Base-by-base conservation (phyloP, 495 filamentous ascomycete genomes). In the Xylaria telfairii region DNA sequence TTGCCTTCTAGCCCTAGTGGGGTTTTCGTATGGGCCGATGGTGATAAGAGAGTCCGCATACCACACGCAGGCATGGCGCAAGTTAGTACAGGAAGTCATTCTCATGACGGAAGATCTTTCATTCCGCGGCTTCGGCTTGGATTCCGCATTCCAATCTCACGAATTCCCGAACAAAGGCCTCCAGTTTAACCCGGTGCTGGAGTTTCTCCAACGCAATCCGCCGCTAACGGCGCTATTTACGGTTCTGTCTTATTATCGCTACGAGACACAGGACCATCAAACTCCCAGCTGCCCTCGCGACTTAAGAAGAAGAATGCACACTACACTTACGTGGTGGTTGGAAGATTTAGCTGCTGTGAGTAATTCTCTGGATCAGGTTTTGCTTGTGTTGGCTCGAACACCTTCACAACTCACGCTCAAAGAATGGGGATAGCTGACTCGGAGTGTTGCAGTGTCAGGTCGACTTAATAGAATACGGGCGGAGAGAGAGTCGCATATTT, bases 321-420 rank as follows among this genome's bases (percentile, higher is more conserved):
- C 34, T 9, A 39, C 57, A 4, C 57, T 61, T 13, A 61, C 34
- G 19, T 61, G 57, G 57, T 61, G 57, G 57, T n/a, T 61, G 12
- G 57, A 61, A 41, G 57, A 61, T 24, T 26, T 61, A n/a, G 54
- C 54, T 34, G 24, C 54, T 57, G 44, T 46, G 44, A 46, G 44
- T 46, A n/a, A 15, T 46, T 15, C 44, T 46, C 17, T 4, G 44
- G 15, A 19, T 19, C 7, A 19, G 15, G 4, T 46, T 46, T 5
- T 46, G 17, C 17, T 46, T 7, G 44, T 46, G 7, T 46, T 4
- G 17, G 13, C n/a, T n/a, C n/a, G n/a, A n/a, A n/a, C n/a, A n/a
- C n/a, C n/a, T n/a, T n/a, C n/a, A n/a, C n/a, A n/a, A n/a, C n/a
- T n/a, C n/a, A n/a, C n/a, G n/a, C n/a, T n/a, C n/a, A n/a, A n/a